Base-by-base conservation (phyloP, 1,139 yeast genomes). In the Debaryomyces subglobosus region DNA sequence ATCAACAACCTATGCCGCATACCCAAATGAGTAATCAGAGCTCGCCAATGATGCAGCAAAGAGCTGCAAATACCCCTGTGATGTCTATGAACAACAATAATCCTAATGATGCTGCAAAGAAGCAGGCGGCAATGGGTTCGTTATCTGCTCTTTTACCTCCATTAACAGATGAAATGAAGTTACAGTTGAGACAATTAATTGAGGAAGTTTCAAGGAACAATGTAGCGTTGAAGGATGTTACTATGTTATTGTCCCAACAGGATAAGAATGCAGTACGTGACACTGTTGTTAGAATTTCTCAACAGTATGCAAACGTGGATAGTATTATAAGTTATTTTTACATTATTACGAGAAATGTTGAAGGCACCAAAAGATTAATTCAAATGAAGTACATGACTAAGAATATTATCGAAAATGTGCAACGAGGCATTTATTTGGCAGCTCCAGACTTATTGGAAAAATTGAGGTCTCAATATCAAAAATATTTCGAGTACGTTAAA, bases 361-460 rank as follows among this genome's bases (percentile, higher is more conserved):
- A 84, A 48, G 92, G 89, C 5, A 86, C 96, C 1, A 83, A 83
- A 59, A 79, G 89, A 53, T 78, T 90, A 53, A 76, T 90, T 51
- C 94, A 88, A 63, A 82, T 89, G 77, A 85, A 89, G 65, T 78
- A 83, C 53, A 86, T 89, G 86, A 82, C 89, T 39, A 85, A 84
- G 59, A 86, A 85, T 62, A 87, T 89, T 52, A 71, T 85, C 61
- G 95, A 89, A 46, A 82, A 81, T 54, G 67, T 86, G 63, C 78
- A 82, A 59, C 72, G 82, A 65, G 84, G 88, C 35, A 66, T 79
- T 49, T 85, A 79, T 65, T 73, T 86, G 64, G 85, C 94, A 10
- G 78, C 81, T 4, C 87, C 88, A 6, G 89, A 83, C 48, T 75
- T 89, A 43, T 72, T 89, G 44, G 89, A 83, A 45, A 86, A 85